Conservation (phyloP, 2,329 filamentous ascomycete genomes). For the Kalaharituber pfeilii region DNA sequence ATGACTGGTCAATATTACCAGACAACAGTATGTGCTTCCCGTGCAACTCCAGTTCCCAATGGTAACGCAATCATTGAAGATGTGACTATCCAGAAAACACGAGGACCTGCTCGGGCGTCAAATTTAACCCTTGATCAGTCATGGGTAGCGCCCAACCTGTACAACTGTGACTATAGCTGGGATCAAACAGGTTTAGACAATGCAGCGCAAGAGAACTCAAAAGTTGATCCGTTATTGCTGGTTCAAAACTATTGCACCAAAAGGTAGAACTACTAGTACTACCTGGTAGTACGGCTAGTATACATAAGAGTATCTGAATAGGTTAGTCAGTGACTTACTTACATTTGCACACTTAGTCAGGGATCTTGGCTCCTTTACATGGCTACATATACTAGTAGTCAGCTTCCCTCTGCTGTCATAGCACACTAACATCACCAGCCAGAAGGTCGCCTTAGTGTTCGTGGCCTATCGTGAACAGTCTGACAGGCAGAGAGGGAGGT, state of each 20-base stretch:
- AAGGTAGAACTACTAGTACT: too few relatives aligned
- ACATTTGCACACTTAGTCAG: too few relatives aligned
- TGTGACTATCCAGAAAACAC: conserved; percentile 30
- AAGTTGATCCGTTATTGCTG: conserved; percentile 4
- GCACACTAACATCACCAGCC: too few relatives aligned
- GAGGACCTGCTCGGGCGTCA: conserved; percentile 16
- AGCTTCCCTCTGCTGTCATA: too few relatives aligned
- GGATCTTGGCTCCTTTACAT: too few relatives aligned
- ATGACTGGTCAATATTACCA: conserved; percentile 37
- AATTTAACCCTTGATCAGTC: background rate
- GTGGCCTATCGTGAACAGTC: too few relatives aligned
- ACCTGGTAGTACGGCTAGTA: too few relatives aligned
- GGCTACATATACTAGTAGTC: too few relatives aligned
- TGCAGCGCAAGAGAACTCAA: conserved; percentile 8
- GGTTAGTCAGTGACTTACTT: too few relatives aligned
- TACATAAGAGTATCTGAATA: too few relatives aligned
- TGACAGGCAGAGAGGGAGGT: too few relatives aligned
- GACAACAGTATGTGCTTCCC: conserved; percentile 26
- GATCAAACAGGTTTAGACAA: conserved; percentile 2
- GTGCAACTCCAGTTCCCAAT: conserved; percentile 25
- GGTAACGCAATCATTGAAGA: conserved; percentile 27
- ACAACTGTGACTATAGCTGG: conserved; percentile 4
- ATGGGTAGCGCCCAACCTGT: background rate
- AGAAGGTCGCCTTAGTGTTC: too few relatives aligned
- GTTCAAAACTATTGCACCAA: conserved; percentile 8